Percentiles rank a stretch among this genome's conserved stretches.
Conservation (phyloP, 768 basidiomycete genomes). For the Phlegmacium glaucopus region DNA sequence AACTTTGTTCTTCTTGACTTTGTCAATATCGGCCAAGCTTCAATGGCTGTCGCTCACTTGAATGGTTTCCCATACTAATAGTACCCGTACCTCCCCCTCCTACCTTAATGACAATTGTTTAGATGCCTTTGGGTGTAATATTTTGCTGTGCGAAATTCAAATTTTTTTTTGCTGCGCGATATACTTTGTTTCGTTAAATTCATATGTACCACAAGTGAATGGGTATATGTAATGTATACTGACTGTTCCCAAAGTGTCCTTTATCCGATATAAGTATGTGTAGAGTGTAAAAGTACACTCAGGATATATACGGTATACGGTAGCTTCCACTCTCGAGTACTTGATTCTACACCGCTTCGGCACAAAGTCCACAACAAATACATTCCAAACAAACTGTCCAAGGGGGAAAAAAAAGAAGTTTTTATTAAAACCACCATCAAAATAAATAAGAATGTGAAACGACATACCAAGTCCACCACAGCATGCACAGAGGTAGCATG, state of each 20-base stretch:
- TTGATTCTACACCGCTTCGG: slow-evolving; percentile 46
- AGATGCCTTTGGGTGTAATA: too few species aligned
- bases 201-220: too few species aligned
- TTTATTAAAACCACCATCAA: not conserved
- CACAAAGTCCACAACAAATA: slow-evolving; percentile 66
- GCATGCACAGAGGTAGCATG: slow-evolving; percentile 71
- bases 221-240: too few species aligned
- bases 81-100: too few species aligned
- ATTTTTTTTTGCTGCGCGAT: too few species aligned
- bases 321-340: too few species aligned
- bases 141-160: slow-evolving; percentile 15
- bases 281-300: too few species aligned
- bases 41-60: slow-evolving; percentile 38
- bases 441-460: not conserved
- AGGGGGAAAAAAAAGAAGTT: not conserved
- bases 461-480: slow-evolving; percentile 61
- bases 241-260: too few species aligned
- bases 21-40: slow-evolving; percentile 42
- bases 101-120: too few species aligned
- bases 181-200: too few species aligned
- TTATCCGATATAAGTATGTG: too few species aligned
- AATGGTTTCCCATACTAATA: slow-evolving; percentile 33
- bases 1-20: slow-evolving; percentile 52
- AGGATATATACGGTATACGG: too few species aligned
- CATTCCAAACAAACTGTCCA: slow-evolving; percentile 60